phyloP scores from a whole-genome alignment of 2,329 filamentous ascomycete genomes.

The Cyclaneusma minus region DNA sequence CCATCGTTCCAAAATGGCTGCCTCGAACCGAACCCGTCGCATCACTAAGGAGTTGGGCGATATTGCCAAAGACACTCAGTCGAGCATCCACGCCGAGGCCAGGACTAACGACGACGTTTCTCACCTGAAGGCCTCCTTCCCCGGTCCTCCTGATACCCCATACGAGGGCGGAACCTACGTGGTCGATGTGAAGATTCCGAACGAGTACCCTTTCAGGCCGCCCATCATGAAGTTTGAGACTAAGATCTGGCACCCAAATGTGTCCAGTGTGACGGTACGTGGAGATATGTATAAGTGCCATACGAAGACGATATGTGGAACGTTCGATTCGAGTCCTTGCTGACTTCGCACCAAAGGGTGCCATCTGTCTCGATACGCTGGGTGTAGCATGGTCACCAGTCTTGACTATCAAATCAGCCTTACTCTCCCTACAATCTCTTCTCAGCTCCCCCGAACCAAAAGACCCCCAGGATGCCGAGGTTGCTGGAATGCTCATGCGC shows the following conservation, averaged over 20 bases:
- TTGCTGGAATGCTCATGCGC: constrained; percentile 75
- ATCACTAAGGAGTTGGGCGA: constrained; percentile 65
- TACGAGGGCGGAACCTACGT: constrained; percentile 76
- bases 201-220: constrained; percentile 84
- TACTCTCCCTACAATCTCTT: constrained; percentile 84
- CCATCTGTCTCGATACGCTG: constrained; percentile 91
- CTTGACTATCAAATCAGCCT: constrained; percentile 86
- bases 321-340: constrained; percentile 4
- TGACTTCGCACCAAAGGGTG: constrained; percentile 45
- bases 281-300: background rate
- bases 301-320: constrained; percentile 1
- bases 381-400: constrained; percentile 87
- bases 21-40: constrained; percentile 26
- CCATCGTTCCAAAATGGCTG: constrained; percentile 6
- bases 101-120: constrained; percentile 56
- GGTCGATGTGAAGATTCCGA: constrained; percentile 77
- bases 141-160: constrained; percentile 79
- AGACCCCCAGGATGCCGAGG: constrained; percentile 92
- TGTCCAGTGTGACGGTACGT: constrained; percentile 82
- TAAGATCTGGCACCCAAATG: constrained; percentile 93
- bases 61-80: constrained; percentile 58
- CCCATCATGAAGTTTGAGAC: constrained; percentile 85
- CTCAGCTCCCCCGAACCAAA: constrained; percentile 89
- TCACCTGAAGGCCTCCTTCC: constrained; percentile 70
- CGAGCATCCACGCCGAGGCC: constrained; percentile 57